Evolutionary conservation across 495 filamentous ascomycete species (phyloP), one percentile per base, ranked within the genome.

Genomic region (Trichoderma reesei): DNA sequence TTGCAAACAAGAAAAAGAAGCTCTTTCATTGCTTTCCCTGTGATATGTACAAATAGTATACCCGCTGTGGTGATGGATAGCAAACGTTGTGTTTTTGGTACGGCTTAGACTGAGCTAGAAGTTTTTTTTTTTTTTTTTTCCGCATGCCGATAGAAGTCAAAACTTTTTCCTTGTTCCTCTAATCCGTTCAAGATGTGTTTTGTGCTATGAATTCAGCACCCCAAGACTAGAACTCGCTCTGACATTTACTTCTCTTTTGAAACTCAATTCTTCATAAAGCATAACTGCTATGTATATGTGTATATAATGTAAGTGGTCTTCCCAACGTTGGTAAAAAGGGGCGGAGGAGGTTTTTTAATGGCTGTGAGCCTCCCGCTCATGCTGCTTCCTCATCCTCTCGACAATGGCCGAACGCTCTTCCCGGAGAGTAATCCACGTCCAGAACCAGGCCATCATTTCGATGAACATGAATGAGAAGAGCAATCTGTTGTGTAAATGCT

Each of bases 371-470:
- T 61, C 59, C 13, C 34, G 16, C 59, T 61, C 59, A 18, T 38
- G 36, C n/a, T 61, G 36, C 59, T 41, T 41, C 36, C 59, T 61
- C 36, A 61, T 41, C 59, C 31, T 61, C 5, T 61, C 67, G 18
- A 72, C 37, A n/a, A 79, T 62, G 16, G 74, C 77, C 26, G 67
- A 68, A 46, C 74, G 67, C 74, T 83, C 80, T 67, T 84, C 80
- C 63, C 78, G 76, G 67, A 86, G 68, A 46, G 78, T 84, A 26
- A 83, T 75, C 74, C 75, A 81, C 33, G 90, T 87, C 90, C 90
- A 96, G 72, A 95, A 90, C 91, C 91, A 96, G 62, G 83, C 81
- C 70, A 91, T 78, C 75, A 91, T 86, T 78, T 96, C 91, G 75
- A 94, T 72, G 71, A 95, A 92, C 14, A 83, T 85, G 75, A 88